A percentile compares a stretch with the other conserved stretches of the same genome.
Evolutionary conservation across 139 green algal genomes (phyloP).

Genomic region (Chlamydomonas sp.): DNA sequence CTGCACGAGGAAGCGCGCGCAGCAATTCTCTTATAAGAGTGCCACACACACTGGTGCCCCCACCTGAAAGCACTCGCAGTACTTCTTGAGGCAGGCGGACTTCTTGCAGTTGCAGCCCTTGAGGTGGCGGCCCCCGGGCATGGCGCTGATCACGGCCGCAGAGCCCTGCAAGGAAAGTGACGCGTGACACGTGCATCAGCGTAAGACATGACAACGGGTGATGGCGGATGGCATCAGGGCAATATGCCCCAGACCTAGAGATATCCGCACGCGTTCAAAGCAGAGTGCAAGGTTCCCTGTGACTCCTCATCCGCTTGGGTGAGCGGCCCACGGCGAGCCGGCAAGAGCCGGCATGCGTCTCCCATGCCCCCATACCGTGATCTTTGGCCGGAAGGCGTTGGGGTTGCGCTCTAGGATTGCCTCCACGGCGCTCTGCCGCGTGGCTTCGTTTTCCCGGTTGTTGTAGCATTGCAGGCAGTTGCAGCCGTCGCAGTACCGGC

Average conservation of each 20-base stretch:
- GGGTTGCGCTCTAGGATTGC: conserved; percentile 90
- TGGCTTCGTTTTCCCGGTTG: conserved; percentile 81
- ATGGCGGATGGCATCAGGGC: too few species aligned
- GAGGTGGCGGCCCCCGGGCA: conserved; percentile 68
- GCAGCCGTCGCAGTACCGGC: conserved; percentile 84
- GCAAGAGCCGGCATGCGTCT: too few species aligned
- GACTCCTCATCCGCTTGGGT: not conserved
- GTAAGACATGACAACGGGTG: too few species aligned
- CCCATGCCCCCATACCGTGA: conserved; percentile 58
- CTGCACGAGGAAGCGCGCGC: conserved; percentile 76
- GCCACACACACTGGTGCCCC: not conserved
- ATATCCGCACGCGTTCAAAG: not conserved
- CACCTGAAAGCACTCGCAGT: conserved; percentile 98
- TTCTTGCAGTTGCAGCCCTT: conserved; percentile 96
- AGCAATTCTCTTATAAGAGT: conserved; percentile 79
- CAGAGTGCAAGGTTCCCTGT: not conserved
- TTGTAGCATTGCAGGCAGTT: conserved; percentile 93
- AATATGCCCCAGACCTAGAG: not conserved
- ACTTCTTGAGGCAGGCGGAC: conserved; percentile 95
- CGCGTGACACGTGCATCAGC: too few species aligned
- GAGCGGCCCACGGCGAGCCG: not conserved
- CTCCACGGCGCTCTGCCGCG: conserved; percentile 83
- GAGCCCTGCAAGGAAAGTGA: not conserved
- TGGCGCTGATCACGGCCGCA: not conserved
- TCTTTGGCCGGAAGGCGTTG: conserved; percentile 92